Evolutionary conservation across 768 basidiomycete species (phyloP), one percentile per base, ranked within the genome.

Genomic region (Leccinum barrowsii): DNA sequence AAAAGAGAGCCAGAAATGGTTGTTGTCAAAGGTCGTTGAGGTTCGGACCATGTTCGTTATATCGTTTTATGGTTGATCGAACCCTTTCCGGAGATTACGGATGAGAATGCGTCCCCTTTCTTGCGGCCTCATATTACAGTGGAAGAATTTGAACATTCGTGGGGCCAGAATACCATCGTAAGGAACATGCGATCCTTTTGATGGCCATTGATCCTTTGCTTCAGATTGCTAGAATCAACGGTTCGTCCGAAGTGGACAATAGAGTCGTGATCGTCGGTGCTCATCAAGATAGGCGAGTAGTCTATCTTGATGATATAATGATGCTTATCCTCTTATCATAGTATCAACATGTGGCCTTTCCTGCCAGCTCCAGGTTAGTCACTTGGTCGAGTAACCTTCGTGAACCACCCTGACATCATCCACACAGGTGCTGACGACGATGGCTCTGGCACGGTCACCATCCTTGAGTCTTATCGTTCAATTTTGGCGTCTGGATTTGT

Each of bases 81-180:
- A 37, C 17, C 37, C 7, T 7, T 24, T 24, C 50, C 12, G 62
- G 53, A 91, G 89, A 83, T 87, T 59, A 93, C 91, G 2, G 63
- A 74, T 37, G 70, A 86, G 63, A 83, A 76, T 58, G 89, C 85
- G 13, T 80, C 85, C 4, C 70, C 82, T 44, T 76, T 78, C 32
- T 74, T 93, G 51, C 80, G 75, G 48, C 66, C 80, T 49, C 64
- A 71, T 15, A 90, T 96, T 64, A 80, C 81, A 6, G 72, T 93
- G 57, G 75, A 78, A 24, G 92, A 92, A 71, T 93, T 94, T 65
- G 56, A 75, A 51, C 92, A 94, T 70, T 74, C 83, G 2, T 94
- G 93, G 94, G 87, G 86, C 10, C 94, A 97, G 78, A 87, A 89
- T 72, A 82, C 82, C 53, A 85, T 92, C 60, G 86, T 89, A 68